Evolutionary conservation across 2,329 filamentous ascomycete genomes (phyloP), one percentile per base, ranked within the genome.

Genomic region (Neofusicoccum cordaticola): DNA sequence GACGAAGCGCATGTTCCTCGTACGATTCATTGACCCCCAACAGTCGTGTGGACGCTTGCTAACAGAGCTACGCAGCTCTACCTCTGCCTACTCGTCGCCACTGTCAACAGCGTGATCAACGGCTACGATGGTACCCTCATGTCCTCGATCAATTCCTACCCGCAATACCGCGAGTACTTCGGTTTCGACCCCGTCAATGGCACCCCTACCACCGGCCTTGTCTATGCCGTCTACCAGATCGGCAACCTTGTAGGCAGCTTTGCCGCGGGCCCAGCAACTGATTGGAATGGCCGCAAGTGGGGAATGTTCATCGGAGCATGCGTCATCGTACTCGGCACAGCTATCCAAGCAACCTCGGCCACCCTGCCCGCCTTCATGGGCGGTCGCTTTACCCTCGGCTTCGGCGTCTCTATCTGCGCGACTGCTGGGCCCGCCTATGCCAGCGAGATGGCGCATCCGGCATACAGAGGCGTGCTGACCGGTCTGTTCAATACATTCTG

Each of bases 391-490:
- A 74, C 88, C 19, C 81, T 88, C 2, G 86, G 86, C 62, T 88
- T 88, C 66, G 87, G 87, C 44, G 85, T 87, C 47, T 81, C 83
- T 2, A 85, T 89, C 65, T 83, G 84, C 3, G 82, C 84, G 4
- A 82, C 84, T 2, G 85, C 86, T 4, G 86, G 84, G 0, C 87
- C 87, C 1, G 83, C 85, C n/a, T 89, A 88, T 71, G 84, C 85
- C 15, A 84, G 86, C 50, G 88, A 90, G 72, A 80, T 88, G 64
- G 82, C 85, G 1, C 87, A 89, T 69, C 87, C 88, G 0, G 82
- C 84, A 2, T 87, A 86, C 72, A 82, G 88, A 66, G 86, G 86
- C 45, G 79, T 86, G 22, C 79, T 88, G 68, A 87, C 86, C 0
- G 88, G 85, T 47, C 81, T 88, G 68, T 86, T 81, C 72, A 85